phyloP scores from a whole-genome alignment of 208 protist genomes.

The Trypanosoma lewisi region DNA sequence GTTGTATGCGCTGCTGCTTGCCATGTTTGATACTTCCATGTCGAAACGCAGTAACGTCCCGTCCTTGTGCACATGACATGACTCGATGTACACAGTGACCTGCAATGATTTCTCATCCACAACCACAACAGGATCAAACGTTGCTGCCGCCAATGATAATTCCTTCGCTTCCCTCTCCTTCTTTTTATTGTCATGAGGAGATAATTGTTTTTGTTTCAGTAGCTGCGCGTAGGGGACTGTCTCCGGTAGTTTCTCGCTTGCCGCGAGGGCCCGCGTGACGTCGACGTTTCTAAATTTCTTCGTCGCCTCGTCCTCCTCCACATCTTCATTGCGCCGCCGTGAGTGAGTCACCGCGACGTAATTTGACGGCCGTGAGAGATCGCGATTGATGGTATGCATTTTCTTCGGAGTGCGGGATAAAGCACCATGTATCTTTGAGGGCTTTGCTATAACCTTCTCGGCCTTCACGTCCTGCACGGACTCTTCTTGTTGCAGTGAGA shows the following conservation, averaged over 20 bases:
- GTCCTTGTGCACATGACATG: slow-evolving; percentile 48
- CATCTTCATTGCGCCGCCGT: slow-evolving; percentile 16
- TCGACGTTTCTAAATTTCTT: slow-evolving; percentile 71
- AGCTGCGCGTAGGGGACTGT: slow-evolving; percentile 54
- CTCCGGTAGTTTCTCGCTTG: slow-evolving; percentile 64
- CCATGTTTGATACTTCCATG: slow-evolving; percentile 44
- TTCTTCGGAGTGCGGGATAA: slow-evolving; percentile 12
- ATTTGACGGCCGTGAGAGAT: slow-evolving; percentile 50
- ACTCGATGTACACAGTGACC: slow-evolving; percentile 27
- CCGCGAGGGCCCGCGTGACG: slow-evolving; percentile 60
- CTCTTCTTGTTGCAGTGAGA: slow-evolving; percentile 6
- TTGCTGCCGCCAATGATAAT: slow-evolving; percentile 11
- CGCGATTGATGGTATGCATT: slow-evolving; percentile 56
- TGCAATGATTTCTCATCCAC: slow-evolving; percentile 37
- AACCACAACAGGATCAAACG: slow-evolving; percentile 34
- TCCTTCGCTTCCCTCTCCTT: background rate
- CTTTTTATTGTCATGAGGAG: background rate
- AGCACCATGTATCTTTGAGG: background rate
- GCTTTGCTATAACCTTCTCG: background rate
- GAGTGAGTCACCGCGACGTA: slow-evolving; percentile 31
- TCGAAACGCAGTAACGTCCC: slow-evolving; percentile 35
- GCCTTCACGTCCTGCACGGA: background rate
- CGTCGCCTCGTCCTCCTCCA: slow-evolving; percentile 79
- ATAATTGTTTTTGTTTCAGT: no score
- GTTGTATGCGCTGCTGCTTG: slow-evolving; percentile 29